Percentiles rank a stretch among this genome's conserved stretches.
Conservation (phyloP, 495 filamentous ascomycete genomes). For the Neurospora sp. region DNA sequence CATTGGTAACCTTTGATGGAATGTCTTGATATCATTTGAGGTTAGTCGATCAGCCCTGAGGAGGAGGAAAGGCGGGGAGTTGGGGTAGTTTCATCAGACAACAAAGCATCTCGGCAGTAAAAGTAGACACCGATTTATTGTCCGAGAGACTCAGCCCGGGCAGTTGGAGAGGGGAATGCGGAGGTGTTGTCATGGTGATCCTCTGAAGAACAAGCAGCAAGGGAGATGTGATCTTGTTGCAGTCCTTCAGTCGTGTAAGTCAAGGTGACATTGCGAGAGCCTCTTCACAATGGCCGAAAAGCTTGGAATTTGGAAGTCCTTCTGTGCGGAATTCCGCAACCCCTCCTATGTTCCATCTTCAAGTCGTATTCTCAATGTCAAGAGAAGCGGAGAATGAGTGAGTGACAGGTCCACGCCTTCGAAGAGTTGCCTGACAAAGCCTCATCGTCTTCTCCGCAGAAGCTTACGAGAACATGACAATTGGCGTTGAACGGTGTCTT, state of each 20-base stretch:
- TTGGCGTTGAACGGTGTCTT: not conserved
- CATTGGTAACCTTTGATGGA: not conserved
- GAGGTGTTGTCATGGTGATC: not conserved
- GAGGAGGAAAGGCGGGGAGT: not conserved
- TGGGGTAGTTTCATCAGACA: not conserved
- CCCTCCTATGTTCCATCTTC: not conserved
- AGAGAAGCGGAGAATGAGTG: not conserved
- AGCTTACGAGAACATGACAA: constrained; percentile 5
- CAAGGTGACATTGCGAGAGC: not conserved
- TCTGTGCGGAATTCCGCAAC: not conserved
- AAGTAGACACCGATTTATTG: not conserved
- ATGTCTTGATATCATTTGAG: not conserved
- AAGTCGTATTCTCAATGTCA: not conserved
- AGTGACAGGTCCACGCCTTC: not conserved
- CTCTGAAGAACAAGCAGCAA: not conserved
- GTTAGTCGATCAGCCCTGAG: not conserved
- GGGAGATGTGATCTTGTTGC: not conserved
- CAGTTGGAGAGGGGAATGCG: not conserved
- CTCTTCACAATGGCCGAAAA: not conserved
- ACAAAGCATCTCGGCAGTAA: not conserved
- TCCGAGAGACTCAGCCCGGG: not conserved
- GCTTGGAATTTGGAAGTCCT: not conserved
- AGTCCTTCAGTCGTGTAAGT: not conserved
- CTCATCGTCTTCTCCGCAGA: not conserved
- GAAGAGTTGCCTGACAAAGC: not conserved